Evolutionary conservation across 495 filamentous ascomycete species (phyloP).

Genomic region (Hypoxylon perforatum): DNA sequence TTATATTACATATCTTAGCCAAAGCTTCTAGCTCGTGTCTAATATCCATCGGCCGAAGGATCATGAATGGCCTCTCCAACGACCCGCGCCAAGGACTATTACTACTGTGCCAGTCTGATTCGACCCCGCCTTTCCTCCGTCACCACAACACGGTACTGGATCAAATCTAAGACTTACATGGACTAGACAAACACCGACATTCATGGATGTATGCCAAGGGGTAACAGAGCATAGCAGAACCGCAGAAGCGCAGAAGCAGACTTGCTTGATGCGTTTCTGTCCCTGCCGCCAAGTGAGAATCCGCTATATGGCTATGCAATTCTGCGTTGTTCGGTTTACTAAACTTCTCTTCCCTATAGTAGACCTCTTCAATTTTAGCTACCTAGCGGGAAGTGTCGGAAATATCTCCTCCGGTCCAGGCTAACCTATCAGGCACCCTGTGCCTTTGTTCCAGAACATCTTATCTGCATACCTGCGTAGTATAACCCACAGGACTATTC

Average conservation of each 20-base stretch:
- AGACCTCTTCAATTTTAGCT: slow-evolving; percentile 4
- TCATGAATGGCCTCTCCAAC: slow-evolving; percentile 35
- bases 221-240: slow-evolving; percentile 1
- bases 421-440: slow-evolving; percentile 14
- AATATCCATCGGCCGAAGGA: slow-evolving; percentile 34
- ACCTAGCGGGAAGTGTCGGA: background rate
- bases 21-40: slow-evolving; percentile 26
- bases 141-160: slow-evolving; percentile 38
- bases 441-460: slow-evolving; percentile 25
- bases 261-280: slow-evolving; percentile 8
- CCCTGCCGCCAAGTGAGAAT: slow-evolving; percentile 10
- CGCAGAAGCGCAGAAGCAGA: slow-evolving; percentile 5
- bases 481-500: slow-evolving; percentile 24
- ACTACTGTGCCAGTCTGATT: slow-evolving; percentile 24
- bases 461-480: slow-evolving; percentile 25
- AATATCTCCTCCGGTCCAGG: slow-evolving; percentile 2
- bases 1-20: slow-evolving; percentile 15
- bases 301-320: slow-evolving; percentile 7
- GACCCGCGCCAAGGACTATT: slow-evolving; percentile 36
- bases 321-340: background rate
- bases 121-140: slow-evolving; percentile 35
- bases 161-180: slow-evolving; percentile 41
- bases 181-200: slow-evolving; percentile 30
- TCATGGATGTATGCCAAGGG: slow-evolving; percentile 39
- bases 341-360: background rate